Evolutionary conservation across 257 asterid species (phyloP), one percentile per base, ranked within the genome.

Genomic region (Sherardia arvensis): DNA sequence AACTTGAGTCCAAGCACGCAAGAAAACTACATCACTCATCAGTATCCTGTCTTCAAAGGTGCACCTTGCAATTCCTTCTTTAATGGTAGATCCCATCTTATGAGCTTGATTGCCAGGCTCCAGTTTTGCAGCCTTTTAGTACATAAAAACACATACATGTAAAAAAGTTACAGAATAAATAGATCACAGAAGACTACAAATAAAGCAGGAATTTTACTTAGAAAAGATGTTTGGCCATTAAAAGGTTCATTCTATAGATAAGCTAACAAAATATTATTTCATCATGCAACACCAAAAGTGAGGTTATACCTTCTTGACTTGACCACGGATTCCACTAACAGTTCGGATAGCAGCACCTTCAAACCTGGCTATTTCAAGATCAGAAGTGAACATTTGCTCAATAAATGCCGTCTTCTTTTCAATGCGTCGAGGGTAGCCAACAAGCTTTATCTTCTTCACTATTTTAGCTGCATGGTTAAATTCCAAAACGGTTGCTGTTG

Each of bases 1-100:
- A 55, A 92, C 97, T 78, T 83, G 96, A 71, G 89, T 84, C 99
- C 97, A 92, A 47, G 96, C 99, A 67, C 96, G 99, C 81, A 92
- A 77, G 78, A 92, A 92, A 23, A 89, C 96, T n/a, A 82, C 81
- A 74, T 92, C 99, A 4, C 96, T 81, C 96, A 72, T 92, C 71
- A 89, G 87, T 25, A 92, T 87, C 76, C 65, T 89, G 80, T 89
- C 99, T 83, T 92, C 97, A 53, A 92, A 92, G 49, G 99, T 92
- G 80, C 99, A 92, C 84, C 99, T 84, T 56, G 91, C 96, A 76
- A 92, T 85, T 68, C 95, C 99, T 70, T 87, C 96, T 77, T 85
- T 87, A 23, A n/a, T 80, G 74, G 66, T 33, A 58, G n/a, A 54
- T 94, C 94, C 99, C 83, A 76, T 92, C 85, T 81, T 92, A 74